Base-by-base conservation (phyloP, 805 yeast species). In the Starmerella stellata region DNA sequence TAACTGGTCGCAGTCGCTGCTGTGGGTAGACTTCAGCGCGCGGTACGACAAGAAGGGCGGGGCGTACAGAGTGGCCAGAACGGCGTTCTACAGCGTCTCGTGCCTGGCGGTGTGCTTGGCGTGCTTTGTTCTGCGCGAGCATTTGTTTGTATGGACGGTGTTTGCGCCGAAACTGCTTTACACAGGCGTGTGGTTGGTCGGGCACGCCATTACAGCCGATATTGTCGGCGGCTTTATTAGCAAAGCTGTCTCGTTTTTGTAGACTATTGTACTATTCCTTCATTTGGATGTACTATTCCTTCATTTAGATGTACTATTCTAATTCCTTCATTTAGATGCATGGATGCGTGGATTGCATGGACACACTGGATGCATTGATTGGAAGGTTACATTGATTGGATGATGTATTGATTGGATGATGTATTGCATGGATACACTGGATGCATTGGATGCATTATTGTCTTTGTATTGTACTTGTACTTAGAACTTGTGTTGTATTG, bases 61-160 rank as follows among this genome's bases (percentile, higher is more conserved):
- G 8, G 8, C 5, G 32, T 24, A 23, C 19, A 33, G 41, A n/a
- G 62, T 65, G 15, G 45, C 66, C n/a, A 37, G 36, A 25, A 37
- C 44, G n/a, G 21, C 38, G 37, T 48, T 47, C 33, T 47, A 44
- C 30, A n/a, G 42, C 14, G 28, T 36, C 5, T 44, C 45, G 2
- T 33, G 43, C 4, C n/a, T 38, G 1, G 42, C 48, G 11, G 44
- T 50, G 4, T 29, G 43, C 8, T 30, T 45, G 3, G 76, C 95
- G 13, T 90, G 96, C 55, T 66, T 68, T 37, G 63, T 69, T 17
- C 65, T 85, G 48, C 65, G 93, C 48, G 78, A 75, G 52, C 98
- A 90, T 56, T 63, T 90, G 40, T 90, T 90, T 54, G 78, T 90
- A 8, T 90, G 98, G 98, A 85, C 96, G 2, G 98, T 90, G 5